Evolutionary conservation across 1,284 basidiomycete species (phyloP), one percentile per base, ranked within the genome.

Genomic region (Vanrija humicola): DNA sequence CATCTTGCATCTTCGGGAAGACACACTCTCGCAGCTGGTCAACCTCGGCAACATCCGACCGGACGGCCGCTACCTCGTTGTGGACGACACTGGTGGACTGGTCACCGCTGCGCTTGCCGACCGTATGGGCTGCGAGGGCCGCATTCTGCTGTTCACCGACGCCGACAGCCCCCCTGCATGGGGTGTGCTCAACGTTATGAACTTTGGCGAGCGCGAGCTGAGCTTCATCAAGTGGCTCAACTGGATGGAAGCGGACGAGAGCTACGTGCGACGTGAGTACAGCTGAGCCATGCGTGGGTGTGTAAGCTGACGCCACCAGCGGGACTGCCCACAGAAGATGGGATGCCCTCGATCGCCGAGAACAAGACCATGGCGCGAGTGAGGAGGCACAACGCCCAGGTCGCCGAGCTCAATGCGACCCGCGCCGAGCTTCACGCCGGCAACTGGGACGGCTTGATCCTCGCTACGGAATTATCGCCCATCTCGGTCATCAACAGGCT

Each of bases 41-140:
- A 89, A 84, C 51, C 78, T 93, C 53, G 87, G 85, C 18, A 93
- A 92, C 67, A 82, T 97, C 23, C 81, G 86, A 23, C 90, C 93
- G 0, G 92, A 89, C 3, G 90, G 92, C 15, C 80, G 86, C 59
- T 92, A 96, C 69, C 75, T 99, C 46, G 87, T 89, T 1, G 87
- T 97, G 0, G 96, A 99, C 66, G 93, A 97, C 69, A 88, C 89
- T 15, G 90, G 90, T 21, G 91, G 96, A 2, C 72, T 98, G n/a
- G 76, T 96, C 2, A 89, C 94, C 0, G 85, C 90, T 0, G 88
- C 87, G 3, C 82, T 93, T 38, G 73, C 98, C 16, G 91, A 95
- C 61, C 81, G 92, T 43, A 82, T 96, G 78, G 93, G 88, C 70
- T 90, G 90, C 38, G 78, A 86, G 65, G 94, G 94, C 5, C 82